Percentiles rank a stretch among this genome's conserved stretches.
Conservation (phyloP, 495 filamentous ascomycete genomes). For the Podospora bellae-mahoneyi region DNA sequence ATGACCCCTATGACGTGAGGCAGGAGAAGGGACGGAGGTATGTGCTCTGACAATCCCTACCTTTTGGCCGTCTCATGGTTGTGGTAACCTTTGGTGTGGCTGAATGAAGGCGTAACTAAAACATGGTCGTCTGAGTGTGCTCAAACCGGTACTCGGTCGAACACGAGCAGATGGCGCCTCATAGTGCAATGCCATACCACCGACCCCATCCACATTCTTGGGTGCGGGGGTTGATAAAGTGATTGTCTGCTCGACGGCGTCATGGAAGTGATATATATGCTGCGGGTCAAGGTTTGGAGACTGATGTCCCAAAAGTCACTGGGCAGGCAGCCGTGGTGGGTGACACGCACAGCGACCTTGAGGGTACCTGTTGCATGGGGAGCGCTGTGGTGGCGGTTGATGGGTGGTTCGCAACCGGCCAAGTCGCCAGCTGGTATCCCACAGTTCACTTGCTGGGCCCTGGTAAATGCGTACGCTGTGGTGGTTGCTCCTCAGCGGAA, state of each 20-base stretch:
- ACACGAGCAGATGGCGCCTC: no score
- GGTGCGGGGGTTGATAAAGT: not conserved
- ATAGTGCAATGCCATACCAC: not conserved
- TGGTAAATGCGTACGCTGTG: not conserved
- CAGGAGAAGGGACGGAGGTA: not conserved
- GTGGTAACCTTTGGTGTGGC: no score
- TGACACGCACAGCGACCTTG: not conserved
- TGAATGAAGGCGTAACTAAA: no score
- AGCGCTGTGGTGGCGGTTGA: not conserved
- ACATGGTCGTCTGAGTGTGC: no score
- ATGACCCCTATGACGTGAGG: not conserved
- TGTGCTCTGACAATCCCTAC: not conserved
- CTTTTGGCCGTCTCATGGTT: not conserved
- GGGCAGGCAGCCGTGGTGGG: not conserved
- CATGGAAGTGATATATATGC: not conserved
- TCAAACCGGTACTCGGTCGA: no score
- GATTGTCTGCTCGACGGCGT: not conserved
- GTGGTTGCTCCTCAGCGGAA: not conserved
- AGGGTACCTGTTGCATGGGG: not conserved
- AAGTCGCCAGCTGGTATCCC: conserved; percentile 7
- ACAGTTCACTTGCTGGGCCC: not conserved
- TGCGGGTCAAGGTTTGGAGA: not conserved
- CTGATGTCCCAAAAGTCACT: not conserved
- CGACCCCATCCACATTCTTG: no score
- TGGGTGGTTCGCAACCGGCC: not conserved